These are phyloP conservation scores for Antarctomyces pellizariae DNA, from an alignment of 495 filamentous ascomycete species.

Conservation along the genomic window DNA sequence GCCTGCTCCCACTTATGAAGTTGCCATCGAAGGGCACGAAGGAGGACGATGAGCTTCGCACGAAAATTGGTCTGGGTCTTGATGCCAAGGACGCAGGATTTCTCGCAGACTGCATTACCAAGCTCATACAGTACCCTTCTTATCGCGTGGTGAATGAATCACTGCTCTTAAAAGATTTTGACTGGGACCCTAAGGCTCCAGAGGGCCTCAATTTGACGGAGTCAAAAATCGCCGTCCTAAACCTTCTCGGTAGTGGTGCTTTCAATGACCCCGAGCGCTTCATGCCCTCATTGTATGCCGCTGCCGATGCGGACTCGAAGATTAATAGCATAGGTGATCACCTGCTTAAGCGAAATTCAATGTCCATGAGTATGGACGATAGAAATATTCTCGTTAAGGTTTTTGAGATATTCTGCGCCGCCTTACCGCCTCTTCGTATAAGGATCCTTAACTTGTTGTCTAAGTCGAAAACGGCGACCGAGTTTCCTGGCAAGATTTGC, in stretches of 20 bases:
- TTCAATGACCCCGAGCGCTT: constrained; percentile 63
- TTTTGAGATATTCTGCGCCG: constrained; percentile 47
- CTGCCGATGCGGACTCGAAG: constrained; percentile 58
- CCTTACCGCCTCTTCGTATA: constrained; percentile 45
- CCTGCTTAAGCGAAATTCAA: constrained; percentile 48
- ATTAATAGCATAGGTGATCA: constrained; percentile 66
- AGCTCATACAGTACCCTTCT: constrained; percentile 63
- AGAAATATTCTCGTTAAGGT: constrained; percentile 32
- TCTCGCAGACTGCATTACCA: constrained; percentile 54
- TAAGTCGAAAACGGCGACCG: constrained; percentile 46
- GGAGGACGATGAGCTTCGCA: constrained; percentile 48
- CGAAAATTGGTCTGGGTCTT: constrained; percentile 37
- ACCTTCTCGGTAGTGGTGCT: constrained; percentile 59
- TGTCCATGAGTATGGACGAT: constrained; percentile 59
- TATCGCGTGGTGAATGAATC: too few species aligned
- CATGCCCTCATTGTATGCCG: constrained; percentile 60
- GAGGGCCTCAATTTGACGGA: constrained; percentile 43
- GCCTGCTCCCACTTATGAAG: constrained; percentile 43
- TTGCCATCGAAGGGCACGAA: constrained; percentile 52
- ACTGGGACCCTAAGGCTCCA: constrained; percentile 35
- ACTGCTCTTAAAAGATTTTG: constrained; percentile 42
- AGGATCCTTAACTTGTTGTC: constrained; percentile 50
- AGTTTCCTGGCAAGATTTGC: constrained; percentile 37
- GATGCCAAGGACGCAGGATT: constrained; percentile 42
- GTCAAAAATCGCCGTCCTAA: constrained; percentile 39